Evolutionary conservation across 164 flowering plant species (phyloP), one percentile per base, ranked within the genome.

Genomic region (Protea cynaroides): DNA sequence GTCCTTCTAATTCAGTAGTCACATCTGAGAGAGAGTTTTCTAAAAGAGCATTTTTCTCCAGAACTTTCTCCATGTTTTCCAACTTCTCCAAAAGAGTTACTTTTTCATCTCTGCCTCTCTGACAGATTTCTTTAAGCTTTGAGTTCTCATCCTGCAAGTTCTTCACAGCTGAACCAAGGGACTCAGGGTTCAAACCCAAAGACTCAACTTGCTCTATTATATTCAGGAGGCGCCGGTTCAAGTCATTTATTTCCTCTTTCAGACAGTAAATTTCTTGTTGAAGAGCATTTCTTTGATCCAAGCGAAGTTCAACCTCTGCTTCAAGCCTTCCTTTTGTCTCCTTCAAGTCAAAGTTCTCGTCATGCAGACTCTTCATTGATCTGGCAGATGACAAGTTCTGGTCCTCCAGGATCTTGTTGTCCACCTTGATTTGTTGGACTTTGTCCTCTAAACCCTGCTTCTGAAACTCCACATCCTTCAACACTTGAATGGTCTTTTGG

Each of bases 311-410:
- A 74, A 87, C 78, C 61, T 88, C 90, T 11, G 74, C 79, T 70
- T 91, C 92, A 67, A 91, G 90, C 71, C 80, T 87, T 64, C 69
- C 81, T 72, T 85, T 88, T 64, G 73, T 76, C 72, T 82, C 85
- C 81, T 74, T 85, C 79, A 89, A 72, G 59, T 73, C 62, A 58
- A 37, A 52, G 29, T 80, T 75, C 56, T 91, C 96, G 61, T 76
- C 73, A 63, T 80, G 76, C 63, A 85, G 74, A 77, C 74, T 81
- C 71, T 79, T 73, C 56, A 82, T 55, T 29, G 83, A 71, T 57
- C 56, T 54, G 50, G 79, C 57, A 50, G 84, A 81, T 8, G 93
- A 72, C 34, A 70, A 55, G 46, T 80, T 87, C 56, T 72, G 70
- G 61, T 83, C 91, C 72, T 71, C 78, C 59, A 94, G 75, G 76